A percentile compares a stretch with the other conserved stretches of the same genome.
These are phyloP conservation scores for Dothistroma septosporum DNA, from an alignment of 2,329 filamentous ascomycete genomes.

Conservation along the genomic window DNA sequence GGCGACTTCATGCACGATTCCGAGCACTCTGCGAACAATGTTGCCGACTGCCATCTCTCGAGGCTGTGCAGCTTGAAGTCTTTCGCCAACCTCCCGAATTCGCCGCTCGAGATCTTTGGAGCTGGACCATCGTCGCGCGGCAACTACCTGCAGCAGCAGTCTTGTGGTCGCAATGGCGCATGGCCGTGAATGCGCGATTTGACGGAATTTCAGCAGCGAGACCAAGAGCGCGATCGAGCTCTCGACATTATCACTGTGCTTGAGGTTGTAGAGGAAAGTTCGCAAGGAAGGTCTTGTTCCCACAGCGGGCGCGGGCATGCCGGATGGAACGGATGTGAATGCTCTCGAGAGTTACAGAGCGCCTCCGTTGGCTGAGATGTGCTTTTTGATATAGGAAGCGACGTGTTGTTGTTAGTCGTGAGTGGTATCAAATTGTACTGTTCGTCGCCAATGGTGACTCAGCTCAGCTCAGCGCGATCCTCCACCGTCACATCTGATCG, in stretches of 20 bases:
- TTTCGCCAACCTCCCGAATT: conserved; percentile 72
- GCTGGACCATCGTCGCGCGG: conserved; percentile 72
- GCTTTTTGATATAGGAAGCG: neutral
- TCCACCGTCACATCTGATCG: too few relatives aligned
- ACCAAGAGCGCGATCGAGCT: conserved; percentile 78
- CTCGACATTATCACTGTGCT: conserved; percentile 65
- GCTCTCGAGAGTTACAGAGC: neutral
- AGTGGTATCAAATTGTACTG: neutral
- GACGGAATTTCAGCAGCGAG: conserved; percentile 81
- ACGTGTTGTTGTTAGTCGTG: neutral
- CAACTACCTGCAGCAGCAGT: conserved; percentile 81
- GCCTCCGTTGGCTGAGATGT: too few relatives aligned
- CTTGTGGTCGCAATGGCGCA: conserved; percentile 90
- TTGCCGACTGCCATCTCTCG: conserved; percentile 91
- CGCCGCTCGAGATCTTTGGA: conserved; percentile 74
- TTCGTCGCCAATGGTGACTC: neutral
- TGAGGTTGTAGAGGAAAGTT: conserved; percentile 74
- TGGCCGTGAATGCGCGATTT: conserved; percentile 81
- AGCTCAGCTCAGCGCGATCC: neutral
- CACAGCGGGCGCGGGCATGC: neutral
- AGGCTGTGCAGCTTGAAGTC: conserved; percentile 77
- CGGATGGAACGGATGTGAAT: neutral
- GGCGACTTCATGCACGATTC: conserved; percentile 86
- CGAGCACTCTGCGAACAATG: conserved; percentile 83
- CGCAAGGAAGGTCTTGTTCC: conserved; percentile 49